Evolutionary conservation across 805 yeast genomes (phyloP), one percentile per base, ranked within the genome.

Genomic region (Diddensiella caesifluorescens): DNA sequence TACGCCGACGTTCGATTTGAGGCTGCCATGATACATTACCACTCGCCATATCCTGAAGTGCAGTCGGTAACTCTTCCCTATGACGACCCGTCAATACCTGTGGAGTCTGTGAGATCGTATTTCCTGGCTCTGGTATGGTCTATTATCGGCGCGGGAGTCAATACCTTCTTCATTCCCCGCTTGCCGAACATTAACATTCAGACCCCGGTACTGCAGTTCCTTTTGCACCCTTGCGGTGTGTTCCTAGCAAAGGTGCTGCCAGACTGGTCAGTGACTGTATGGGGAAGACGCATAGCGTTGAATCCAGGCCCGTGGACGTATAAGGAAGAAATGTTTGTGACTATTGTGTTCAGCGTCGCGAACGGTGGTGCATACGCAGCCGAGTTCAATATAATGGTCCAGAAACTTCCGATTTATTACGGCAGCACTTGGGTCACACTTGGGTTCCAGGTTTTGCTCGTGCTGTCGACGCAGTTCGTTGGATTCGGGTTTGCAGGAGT

Each of bases 311-410:
- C 80, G 15, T 79, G 80, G 78, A 64, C 65, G 29, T 62, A 59
- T 45, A 79, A 79, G 53, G 83, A 79, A 52, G 83, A 78, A 55
- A 76, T 77, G 80, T 65, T 78, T 45, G 63, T 79, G 5, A 73
- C 83, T 5, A 41, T 53, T 25, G 44, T 45, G 48, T 46, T 49
- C 34, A 37, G 41, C 13, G 47, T 50, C 16, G 45, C 51, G 18
- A 35, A 29, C 18, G 28, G 42, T n/a, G 19, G 49, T 15, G 44
- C 45, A 13, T 53, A 51, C 43, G 45, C 41, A 15, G 26, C 35
- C 20, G 22, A 41, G 39, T 47, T 35, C 16, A 51, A 43, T 15
- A 38, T 49, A 26, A 27, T 49, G 25, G 53, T 49, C 2, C 58
- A 53, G 51, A 61, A 41, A 60, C 62, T 41, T 49, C 68, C 33